Conservation (phyloP, 148 eudicot genomes). For the Fagopyrum esculentum region DNA sequence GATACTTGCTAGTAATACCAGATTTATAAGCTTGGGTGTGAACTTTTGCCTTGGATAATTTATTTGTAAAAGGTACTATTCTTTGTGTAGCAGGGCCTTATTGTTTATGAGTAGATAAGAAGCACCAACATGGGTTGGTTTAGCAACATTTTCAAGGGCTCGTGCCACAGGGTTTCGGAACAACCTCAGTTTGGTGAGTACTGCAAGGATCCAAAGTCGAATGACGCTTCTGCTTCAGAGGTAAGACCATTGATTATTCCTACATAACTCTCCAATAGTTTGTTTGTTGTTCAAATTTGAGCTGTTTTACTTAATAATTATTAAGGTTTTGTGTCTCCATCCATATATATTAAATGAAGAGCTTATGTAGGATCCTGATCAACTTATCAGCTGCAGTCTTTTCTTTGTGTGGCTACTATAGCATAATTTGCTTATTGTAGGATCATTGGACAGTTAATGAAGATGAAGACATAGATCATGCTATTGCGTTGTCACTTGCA, state of each 20-base stretch:
- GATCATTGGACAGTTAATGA: slow-evolving; percentile 32
- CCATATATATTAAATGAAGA: background rate
- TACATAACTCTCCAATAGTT: background rate
- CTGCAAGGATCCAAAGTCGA: slow-evolving; percentile 28
- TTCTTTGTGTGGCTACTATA: background rate
- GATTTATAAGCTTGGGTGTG: background rate
- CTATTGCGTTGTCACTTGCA: slow-evolving; percentile 60
- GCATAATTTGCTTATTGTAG: slow-evolving; percentile 16
- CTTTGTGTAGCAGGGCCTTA: background rate
- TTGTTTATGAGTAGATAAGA: slow-evolving; percentile 3
- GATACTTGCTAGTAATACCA: background rate
- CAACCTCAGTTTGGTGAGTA: slow-evolving; percentile 35
- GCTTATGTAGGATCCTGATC: no score
- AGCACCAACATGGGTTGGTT: slow-evolving; percentile 59
- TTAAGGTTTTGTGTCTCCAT: background rate
- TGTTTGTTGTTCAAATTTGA: background rate
- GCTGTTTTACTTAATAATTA: background rate
- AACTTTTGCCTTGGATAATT: background rate
- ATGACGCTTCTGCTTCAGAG: slow-evolving; percentile 56
- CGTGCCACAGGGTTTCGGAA: slow-evolving; percentile 51
- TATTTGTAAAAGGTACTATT: background rate
- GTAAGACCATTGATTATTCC: slow-evolving; percentile 19
- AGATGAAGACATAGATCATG: slow-evolving; percentile 59
- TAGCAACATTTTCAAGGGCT: slow-evolving; percentile 71
- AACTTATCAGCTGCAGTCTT: no score